phyloP scores from a whole-genome alignment of 164 flowering plant genomes.

The Vitis cinerea region DNA sequence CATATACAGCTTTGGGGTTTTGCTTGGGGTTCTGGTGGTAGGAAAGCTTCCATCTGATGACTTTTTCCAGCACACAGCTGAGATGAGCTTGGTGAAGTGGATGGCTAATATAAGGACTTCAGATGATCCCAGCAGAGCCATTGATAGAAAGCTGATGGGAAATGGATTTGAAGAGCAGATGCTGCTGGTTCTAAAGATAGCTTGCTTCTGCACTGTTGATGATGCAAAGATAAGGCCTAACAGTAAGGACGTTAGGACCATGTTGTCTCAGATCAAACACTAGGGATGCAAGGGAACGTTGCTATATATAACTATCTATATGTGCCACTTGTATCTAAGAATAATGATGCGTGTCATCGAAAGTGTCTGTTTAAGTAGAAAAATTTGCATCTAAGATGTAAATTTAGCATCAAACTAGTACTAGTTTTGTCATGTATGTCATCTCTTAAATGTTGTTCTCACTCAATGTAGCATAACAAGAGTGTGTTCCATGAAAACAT shows the following conservation, averaged over 20 bases:
- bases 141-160: slow-evolving; percentile 62
- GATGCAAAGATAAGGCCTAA: slow-evolving; percentile 88
- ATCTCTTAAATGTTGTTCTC: too few relatives aligned
- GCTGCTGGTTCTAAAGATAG: slow-evolving; percentile 79
- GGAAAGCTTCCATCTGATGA: slow-evolving; percentile 80
- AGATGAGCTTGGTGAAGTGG: slow-evolving; percentile 83
- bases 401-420: too few relatives aligned
- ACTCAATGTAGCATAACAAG: too few relatives aligned
- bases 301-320: background rate
- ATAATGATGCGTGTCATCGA: background rate
- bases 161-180: slow-evolving; percentile 76
- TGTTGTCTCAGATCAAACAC: slow-evolving; percentile 73
- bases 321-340: background rate
- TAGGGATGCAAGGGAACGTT: slow-evolving; percentile 7
- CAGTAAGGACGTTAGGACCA: slow-evolving; percentile 71
- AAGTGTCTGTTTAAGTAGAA: background rate
- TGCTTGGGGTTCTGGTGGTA: slow-evolving; percentile 67
- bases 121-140: slow-evolving; percentile 60
- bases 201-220: slow-evolving; percentile 86
- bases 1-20: slow-evolving; percentile 83
- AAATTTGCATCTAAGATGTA: too few relatives aligned
- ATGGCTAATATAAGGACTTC: slow-evolving; percentile 78
- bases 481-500: too few relatives aligned
- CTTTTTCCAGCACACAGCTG: slow-evolving; percentile 64
- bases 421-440: too few relatives aligned